Percentiles rank a stretch among this genome's conserved stretches.
phyloP scores from a whole-genome alignment of 345 rosid genomes.

The Microcos paniculata region DNA sequence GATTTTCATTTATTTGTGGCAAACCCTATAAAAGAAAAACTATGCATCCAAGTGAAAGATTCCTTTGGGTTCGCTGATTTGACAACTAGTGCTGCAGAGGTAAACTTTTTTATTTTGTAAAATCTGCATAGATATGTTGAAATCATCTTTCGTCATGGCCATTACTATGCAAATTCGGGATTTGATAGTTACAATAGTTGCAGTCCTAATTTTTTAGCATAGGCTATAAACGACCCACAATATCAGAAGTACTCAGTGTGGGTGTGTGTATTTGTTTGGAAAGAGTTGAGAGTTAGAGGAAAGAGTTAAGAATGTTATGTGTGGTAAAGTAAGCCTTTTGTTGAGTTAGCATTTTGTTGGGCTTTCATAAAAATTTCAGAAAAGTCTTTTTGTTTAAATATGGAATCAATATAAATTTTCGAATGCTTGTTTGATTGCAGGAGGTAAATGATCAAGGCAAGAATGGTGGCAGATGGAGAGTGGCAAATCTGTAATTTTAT shows the following conservation, averaged over 20 bases:
- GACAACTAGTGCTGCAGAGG: conserved; percentile 85
- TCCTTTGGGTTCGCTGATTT: conserved; percentile 80
- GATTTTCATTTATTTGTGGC: conserved; percentile 94
- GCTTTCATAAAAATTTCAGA: too few species aligned
- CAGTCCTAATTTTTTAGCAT: not conserved
- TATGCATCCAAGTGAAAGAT: conserved; percentile 80
- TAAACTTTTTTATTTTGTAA: conserved; percentile 29
- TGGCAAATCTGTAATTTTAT: too few species aligned
- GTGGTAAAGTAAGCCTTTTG: not conserved
- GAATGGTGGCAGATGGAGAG: too few species aligned
- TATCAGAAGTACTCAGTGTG: too few species aligned
- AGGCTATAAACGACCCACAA: not conserved
- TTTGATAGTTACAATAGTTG: not conserved
- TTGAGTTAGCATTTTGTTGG: too few species aligned
- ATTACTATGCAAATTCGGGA: not conserved
- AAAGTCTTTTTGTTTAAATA: too few species aligned
- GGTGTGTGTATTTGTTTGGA: not conserved
- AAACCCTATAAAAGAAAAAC: conserved; percentile 81
- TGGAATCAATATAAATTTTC: too few species aligned
- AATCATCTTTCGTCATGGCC: not conserved
- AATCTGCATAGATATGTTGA: not conserved
- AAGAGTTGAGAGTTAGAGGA: not conserved
- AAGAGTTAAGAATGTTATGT: not conserved
- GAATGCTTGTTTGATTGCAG: too few species aligned
- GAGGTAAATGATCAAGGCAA: too few species aligned